Base-by-base conservation (phyloP, 306 rosid genomes). In the Rosa persica region DNA sequence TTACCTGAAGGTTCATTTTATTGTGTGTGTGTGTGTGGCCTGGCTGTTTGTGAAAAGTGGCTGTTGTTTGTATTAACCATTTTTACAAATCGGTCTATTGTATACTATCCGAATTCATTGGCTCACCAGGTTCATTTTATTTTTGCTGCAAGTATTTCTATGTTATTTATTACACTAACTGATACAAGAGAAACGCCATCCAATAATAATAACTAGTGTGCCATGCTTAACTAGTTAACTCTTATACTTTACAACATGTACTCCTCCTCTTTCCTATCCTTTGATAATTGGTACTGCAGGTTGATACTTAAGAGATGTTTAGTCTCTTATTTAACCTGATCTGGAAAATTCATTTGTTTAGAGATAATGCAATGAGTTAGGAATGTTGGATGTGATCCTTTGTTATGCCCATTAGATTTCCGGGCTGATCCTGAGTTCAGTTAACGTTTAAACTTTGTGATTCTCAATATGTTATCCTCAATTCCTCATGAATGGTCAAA, bases 271-370 rank as follows among this genome's bases (percentile, higher is more conserved):
- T 57, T 44, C 39, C 64, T 6, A 12, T 52, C 13, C 17, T 61
- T 64, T 38, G 23, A 38, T 66, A 16, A 3, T 8, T 66, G 23
- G 25, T 36, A 38, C n/a, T 8, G 70, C 19, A 3, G n/a, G 42
- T 47, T 47, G 60, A 48, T 27, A 43, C 20, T 42, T 69, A 58
- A 40, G 30, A 61, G 12, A 11, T 75, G 17, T 27, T 44, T 17
- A 46, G 60, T 30, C 12, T 40, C 60, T 44, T 75, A 30, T 19
- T 19, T 12, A 11, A 61, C n/a, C 78, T 25, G 67, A 58, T 61
- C 43, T 75, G 58, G 71, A 61, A 75, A 36, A 16, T 25, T 16
- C 70, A 60, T 42, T 58, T 27, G 78, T 11, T 74, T 75, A 19
- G 34, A 15, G 43, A 61, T 60, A 36, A 27, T 58, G 47, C 17